Base-by-base conservation (phyloP, 208 protist species). In the Acanthamoeba triangularis region DNA sequence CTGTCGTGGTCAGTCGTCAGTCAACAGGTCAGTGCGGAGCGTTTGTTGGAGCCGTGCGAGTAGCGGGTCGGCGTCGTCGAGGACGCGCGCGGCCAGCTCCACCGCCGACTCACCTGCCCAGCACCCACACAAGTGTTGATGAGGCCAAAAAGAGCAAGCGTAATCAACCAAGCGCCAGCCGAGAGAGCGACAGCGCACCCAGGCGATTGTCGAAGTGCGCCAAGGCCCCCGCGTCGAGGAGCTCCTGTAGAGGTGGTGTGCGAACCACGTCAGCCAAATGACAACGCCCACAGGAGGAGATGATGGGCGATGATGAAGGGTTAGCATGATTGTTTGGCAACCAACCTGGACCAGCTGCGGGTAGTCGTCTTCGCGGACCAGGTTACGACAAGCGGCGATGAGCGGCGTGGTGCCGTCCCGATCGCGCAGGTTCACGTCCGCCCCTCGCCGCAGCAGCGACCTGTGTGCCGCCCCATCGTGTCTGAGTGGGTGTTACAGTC, bases 391-490 rank as follows among this genome's bases (percentile, higher is more conserved):
- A 5, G 69, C 69, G 35, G 69, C 69, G 23, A 80, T 80, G 33
- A 80, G 69, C 69, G 69, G 69, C 18, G 69, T 44, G 23, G 69
- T 80, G 14, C 69, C 69, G 18, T 41, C n/a, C 18, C 6, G 18
- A 80, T 80, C 69, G 23, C 69, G 23, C 18, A 41, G 30, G 69
- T 80, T 80, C n/a, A 80, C 69, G 18, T 80, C 35, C 33, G 69
- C 33, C 30, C 69, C 69, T 41, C n/a, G 28, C 30, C 8, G n/a
- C 18, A 80, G 69, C 30, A 80, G 33, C 69, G n/a, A 35, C 69
- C 44, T 47, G 44, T 47, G n/a, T n/a, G n/a, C n/a, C n/a, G n/a
- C n/a, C n/a, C n/a, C n/a, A n/a, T n/a, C n/a, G n/a, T n/a, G n/a
- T n/a, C n/a, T n/a, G n/a, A n/a, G n/a, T n/a, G n/a, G n/a, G n/a